Evolutionary conservation across 495 filamentous ascomycete species (phyloP).

Genomic region (Pyrenula aspistea): DNA sequence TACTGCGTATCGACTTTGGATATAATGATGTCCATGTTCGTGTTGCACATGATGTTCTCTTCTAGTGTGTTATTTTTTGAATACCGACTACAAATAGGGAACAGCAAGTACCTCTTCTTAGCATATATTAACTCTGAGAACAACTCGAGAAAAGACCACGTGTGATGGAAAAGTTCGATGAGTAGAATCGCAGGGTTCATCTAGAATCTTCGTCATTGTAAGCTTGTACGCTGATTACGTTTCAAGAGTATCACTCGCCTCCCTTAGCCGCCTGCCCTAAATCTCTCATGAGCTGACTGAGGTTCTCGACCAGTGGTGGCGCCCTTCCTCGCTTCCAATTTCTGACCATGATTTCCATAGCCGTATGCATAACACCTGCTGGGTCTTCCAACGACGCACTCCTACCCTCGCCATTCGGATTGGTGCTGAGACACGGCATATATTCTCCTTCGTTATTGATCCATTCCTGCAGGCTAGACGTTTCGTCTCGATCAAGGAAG

Average conservation of each 20-base stretch:
- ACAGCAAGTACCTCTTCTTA: too few species aligned
- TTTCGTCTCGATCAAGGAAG: constrained; percentile 36
- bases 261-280: constrained; percentile 18
- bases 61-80: too few species aligned
- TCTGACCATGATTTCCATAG: constrained; percentile 25
- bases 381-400: constrained; percentile 25
- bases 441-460: constrained; percentile 30
- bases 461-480: constrained; percentile 29
- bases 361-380: constrained; percentile 24
- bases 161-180: too few species aligned
- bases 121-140: too few species aligned
- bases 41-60: too few species aligned
- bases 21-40: too few species aligned
- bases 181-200: too few species aligned
- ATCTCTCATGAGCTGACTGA: constrained; percentile 41
- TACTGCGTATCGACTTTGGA: too few species aligned
- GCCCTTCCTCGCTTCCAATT: constrained; percentile 25
- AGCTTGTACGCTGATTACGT: too few species aligned
- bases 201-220: too few species aligned
- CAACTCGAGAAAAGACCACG: too few species aligned
- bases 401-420: constrained; percentile 2
- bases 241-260: not conserved
- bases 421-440: constrained; percentile 24
- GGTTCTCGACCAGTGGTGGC: constrained; percentile 40
- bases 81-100: too few species aligned